Conservation (phyloP, 306 rosid species). For the Lathyrus aphaca region DNA sequence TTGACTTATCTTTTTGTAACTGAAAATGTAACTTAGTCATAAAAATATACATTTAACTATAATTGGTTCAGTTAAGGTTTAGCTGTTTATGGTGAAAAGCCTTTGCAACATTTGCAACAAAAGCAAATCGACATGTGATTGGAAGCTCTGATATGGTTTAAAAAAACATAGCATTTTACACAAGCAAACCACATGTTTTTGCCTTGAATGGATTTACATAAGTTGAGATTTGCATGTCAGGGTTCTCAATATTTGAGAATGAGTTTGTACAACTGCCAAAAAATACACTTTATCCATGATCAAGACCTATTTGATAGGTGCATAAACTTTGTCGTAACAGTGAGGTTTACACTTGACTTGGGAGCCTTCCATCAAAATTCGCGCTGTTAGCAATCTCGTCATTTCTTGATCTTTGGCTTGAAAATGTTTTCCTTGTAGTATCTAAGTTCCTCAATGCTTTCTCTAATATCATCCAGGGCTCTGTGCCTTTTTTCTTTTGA, state of each 20-base stretch:
- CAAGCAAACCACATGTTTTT: conserved; percentile 1
- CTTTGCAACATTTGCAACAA: neutral
- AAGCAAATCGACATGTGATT: neutral
- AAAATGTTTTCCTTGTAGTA: conserved; percentile 79
- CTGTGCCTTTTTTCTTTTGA: conserved; percentile 72
- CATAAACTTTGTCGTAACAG: conserved; percentile 19
- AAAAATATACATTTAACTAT: neutral
- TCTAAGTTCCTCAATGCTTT: conserved; percentile 81
- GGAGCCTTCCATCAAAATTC: conserved; percentile 33
- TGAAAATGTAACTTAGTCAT: neutral
- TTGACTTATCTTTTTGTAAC: neutral
- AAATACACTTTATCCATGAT: conserved; percentile 29
- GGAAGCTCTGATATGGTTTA: neutral
- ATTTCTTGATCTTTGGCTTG: conserved; percentile 62
- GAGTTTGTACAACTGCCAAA: conserved; percentile 31
- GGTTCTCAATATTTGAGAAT: conserved; percentile 8
- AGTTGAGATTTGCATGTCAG: neutral
- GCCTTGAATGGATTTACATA: conserved; percentile 11
- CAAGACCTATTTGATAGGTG: conserved; percentile 7
- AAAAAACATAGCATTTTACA: neutral
- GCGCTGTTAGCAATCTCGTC: conserved; percentile 37
- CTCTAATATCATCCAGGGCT: conserved; percentile 97
- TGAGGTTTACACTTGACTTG: conserved; percentile 12
- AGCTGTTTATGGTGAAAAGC: neutral
- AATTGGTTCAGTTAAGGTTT: neutral